These are phyloP conservation scores for Mucor indicus DNA, from an alignment of 371 early-diverging fungal species.

Conservation along the genomic window DNA sequence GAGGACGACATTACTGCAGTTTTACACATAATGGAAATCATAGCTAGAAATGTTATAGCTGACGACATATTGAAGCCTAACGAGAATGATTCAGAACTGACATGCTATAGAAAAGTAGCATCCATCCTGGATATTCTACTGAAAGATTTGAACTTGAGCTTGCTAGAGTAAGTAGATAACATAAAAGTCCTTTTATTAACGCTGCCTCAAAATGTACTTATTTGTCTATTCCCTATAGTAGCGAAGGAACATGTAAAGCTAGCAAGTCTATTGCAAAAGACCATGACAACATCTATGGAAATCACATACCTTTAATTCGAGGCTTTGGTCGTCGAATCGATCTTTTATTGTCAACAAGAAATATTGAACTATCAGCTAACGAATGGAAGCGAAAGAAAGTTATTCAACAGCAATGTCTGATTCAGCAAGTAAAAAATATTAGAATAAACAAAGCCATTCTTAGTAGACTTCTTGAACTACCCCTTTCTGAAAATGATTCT, in stretches of 20 bases:
- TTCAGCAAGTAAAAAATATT: constrained; percentile 19
- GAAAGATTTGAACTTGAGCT: constrained; percentile 12
- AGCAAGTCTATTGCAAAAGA: constrained; percentile 16
- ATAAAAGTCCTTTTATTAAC: constrained; percentile 18
- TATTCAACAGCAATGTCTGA: constrained; percentile 10
- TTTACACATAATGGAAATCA: constrained; percentile 9
- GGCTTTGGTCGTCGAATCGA: constrained; percentile 19
- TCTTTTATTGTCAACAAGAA: constrained; percentile 9
- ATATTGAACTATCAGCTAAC: constrained; percentile 20
- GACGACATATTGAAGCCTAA: constrained; percentile 4
- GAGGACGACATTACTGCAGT: constrained; percentile 7
- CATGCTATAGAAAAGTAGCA: constrained; percentile 13
- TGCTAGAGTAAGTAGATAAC: constrained; percentile 18
- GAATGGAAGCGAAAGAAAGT: constrained; percentile 19
- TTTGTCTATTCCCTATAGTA: constrained; percentile 15
- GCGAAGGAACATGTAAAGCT: constrained; percentile 16
- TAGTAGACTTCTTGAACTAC: constrained; percentile 14
- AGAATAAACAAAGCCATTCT: constrained; percentile 23
- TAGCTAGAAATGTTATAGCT: constrained; percentile 11
- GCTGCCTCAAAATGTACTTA: constrained; percentile 11
- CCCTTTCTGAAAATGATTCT: constrained; percentile 11
- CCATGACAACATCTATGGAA: constrained; percentile 12
- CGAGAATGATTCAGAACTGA: constrained; percentile 10
- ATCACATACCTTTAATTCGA: constrained; percentile 15
- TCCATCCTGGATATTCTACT: constrained; percentile 14